Conservation (phyloP, 2,329 filamentous ascomycete genomes). For the Diplodia intermedia region DNA sequence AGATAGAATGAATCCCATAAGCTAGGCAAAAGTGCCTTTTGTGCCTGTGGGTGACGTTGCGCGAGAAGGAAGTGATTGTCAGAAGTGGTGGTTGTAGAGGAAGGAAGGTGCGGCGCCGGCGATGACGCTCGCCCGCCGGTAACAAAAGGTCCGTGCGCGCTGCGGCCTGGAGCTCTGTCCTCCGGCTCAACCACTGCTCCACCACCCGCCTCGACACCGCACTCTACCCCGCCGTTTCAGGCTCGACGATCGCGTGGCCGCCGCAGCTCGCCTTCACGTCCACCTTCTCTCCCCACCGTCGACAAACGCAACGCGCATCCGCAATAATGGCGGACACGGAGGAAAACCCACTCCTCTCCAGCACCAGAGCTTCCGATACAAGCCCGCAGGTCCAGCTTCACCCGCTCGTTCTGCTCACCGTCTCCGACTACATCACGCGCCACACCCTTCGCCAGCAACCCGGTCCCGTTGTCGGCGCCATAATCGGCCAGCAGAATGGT, state of each 20-base stretch:
- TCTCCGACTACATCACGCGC: constrained; percentile 95
- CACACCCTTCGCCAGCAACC: constrained; percentile 78
- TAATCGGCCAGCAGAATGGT: constrained; percentile 92
- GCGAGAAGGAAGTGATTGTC: not conserved
- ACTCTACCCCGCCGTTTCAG: constrained; percentile 13
- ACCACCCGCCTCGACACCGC: constrained; percentile 11
- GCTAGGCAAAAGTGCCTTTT: too few relatives aligned
- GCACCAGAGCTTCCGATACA: constrained; percentile 65
- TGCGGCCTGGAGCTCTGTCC: constrained; percentile 28
- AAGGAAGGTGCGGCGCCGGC: not conserved
- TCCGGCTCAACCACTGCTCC: constrained; percentile 12
- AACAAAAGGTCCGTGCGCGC: constrained; percentile 22
- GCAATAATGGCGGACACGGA: constrained; percentile 46
- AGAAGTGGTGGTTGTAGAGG: not conserved
- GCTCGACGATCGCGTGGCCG: not conserved
- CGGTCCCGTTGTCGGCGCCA: constrained; percentile 81
- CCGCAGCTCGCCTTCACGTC: not conserved
- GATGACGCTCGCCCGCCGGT: constrained; percentile 26
- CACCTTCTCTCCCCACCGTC: not conserved
- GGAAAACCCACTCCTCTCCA: constrained; percentile 54
- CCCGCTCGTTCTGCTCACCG: constrained; percentile 91
- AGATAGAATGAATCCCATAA: not conserved
- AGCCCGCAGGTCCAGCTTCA: constrained; percentile 84
- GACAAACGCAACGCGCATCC: not conserved
- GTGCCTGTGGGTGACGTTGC: not conserved